Base-by-base conservation (phyloP, 768 basidiomycete genomes). In the Termitomyces heimii region DNA sequence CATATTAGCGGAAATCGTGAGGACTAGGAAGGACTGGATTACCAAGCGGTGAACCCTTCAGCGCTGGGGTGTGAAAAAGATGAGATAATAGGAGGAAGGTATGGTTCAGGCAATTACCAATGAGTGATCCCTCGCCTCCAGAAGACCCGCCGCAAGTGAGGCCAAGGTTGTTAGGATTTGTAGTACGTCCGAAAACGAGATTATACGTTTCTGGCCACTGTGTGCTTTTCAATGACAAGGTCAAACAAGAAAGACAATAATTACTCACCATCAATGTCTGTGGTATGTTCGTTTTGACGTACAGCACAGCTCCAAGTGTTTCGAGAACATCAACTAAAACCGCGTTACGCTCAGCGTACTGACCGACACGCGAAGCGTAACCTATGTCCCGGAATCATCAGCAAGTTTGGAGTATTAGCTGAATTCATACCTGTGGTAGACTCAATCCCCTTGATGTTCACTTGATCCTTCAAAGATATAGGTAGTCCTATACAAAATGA, bases 151-250 rank as follows among this genome's bases (percentile, higher is more conserved):
- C 92, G 5, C 76, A 71, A 5, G 88, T 91, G 46, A 91, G 73
- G 18, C 77, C 76, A 10, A 86, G 80, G 66, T 93, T 92, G 66
- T 77, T 73, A 0, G 92, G 92, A 64, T 94, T 92, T 16, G 73
- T 65, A 0, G 93, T 94, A 53, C 89, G 77, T 2, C 92, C 92
- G 63, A 88, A 94, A 29, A 93, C 75, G 58, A 84, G 71, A 65
- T 94, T 94, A 73, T 77, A 83, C 0, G 89, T 86, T 67, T 96
- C 92, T 1, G 78, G 76, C 81, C 85, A 90, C 90, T 89, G 52
- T 2, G 37, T 32, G 54, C 0, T 9, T n/a, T n/a, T 28, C 14
- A 6, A 12, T 49, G 29, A 29, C 32, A 12, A 42, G 18, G 10
- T 18, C 18, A 20, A 40, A 45, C 16, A 20, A 35, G 7, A 20